These are phyloP conservation scores for Mortierella sp. DNA, from an alignment of 371 early-diverging fungal genomes.

Conservation along the genomic window DNA sequence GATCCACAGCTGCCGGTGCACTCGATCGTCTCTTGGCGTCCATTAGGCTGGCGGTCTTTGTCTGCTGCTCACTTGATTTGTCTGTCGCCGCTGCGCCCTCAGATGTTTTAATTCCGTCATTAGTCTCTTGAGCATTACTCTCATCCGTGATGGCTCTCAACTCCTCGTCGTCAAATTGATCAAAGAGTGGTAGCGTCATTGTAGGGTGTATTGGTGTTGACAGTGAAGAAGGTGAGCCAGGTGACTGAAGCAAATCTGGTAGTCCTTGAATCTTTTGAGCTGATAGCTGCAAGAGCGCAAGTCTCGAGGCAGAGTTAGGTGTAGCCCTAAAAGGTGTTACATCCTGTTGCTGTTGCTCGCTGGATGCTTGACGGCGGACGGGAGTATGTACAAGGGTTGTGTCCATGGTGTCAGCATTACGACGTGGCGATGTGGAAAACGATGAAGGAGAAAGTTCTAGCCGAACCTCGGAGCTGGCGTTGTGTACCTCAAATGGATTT, in stretches of 20 bases:
- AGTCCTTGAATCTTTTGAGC: slow-evolving; percentile 21
- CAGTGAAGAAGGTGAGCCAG: not conserved
- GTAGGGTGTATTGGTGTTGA: slow-evolving; percentile 1
- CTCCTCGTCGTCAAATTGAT: not conserved
- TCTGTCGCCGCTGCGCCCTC: not conserved
- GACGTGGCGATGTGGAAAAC: not conserved
- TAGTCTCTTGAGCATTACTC: too few species aligned
- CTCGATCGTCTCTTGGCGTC: slow-evolving; percentile 16
- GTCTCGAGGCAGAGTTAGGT: slow-evolving; percentile 19
- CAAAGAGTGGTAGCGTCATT: slow-evolving; percentile 1
- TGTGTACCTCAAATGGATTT: slow-evolving; percentile 11
- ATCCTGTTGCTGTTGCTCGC: not conserved
- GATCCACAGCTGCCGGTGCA: slow-evolving; percentile 18
- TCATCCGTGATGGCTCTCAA: too few species aligned
- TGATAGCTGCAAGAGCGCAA: slow-evolving; percentile 24
- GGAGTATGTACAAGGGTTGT: slow-evolving; percentile 33
- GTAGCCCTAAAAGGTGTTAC: not conserved
- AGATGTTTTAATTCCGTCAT: too few species aligned
- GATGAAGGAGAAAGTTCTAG: not conserved
- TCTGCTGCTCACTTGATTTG: not conserved
- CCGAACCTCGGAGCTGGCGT: not conserved
- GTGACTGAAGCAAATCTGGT: slow-evolving; percentile 28
- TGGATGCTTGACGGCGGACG: slow-evolving; percentile 12
- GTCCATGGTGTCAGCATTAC: not conserved
- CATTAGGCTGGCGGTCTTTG: not conserved